These are phyloP conservation scores for Tolypocladium endophyticum DNA, from an alignment of 2,329 filamentous ascomycete species.

Conservation along the genomic window DNA sequence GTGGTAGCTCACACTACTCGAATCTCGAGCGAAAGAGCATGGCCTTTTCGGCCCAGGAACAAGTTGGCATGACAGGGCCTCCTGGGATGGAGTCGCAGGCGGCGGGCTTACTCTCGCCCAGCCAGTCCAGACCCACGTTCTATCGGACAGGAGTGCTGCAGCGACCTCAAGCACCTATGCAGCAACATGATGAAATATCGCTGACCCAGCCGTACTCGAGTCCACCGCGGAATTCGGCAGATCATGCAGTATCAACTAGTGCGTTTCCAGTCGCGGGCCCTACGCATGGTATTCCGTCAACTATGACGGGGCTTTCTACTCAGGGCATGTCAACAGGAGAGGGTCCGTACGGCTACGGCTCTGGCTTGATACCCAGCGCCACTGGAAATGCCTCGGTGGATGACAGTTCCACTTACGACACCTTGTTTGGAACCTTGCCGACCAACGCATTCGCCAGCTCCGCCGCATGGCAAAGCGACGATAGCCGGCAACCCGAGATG, in stretches of 20 bases:
- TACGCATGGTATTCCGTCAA: constrained; percentile 11
- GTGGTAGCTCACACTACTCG: constrained; percentile 19
- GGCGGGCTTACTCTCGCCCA: not conserved
- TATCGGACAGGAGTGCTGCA: not conserved
- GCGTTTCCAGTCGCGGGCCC: not conserved
- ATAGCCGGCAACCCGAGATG: constrained; percentile 13
- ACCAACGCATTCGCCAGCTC: constrained; percentile 43
- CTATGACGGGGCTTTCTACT: not conserved
- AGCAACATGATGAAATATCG: not conserved
- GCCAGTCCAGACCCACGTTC: not conserved
- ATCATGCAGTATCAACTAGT: not conserved
- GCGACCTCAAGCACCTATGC: not conserved
- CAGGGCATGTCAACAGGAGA: constrained; percentile 3
- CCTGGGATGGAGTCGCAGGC: not conserved
- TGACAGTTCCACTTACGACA: constrained; percentile 34
- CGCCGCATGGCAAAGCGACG: constrained; percentile 38
- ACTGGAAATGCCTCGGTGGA: constrained; percentile 16
- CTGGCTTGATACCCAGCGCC: constrained; percentile 17
- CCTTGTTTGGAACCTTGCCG: constrained; percentile 48
- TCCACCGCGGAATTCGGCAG: not conserved
- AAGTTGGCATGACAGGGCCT: not conserved
- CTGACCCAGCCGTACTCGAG: not conserved
- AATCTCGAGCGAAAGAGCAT: constrained; percentile 2
- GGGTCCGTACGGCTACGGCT: constrained; percentile 26
- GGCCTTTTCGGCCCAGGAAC: not conserved